Conservation (phyloP, 768 basidiomycete species). For the Amanita phalloides region DNA sequence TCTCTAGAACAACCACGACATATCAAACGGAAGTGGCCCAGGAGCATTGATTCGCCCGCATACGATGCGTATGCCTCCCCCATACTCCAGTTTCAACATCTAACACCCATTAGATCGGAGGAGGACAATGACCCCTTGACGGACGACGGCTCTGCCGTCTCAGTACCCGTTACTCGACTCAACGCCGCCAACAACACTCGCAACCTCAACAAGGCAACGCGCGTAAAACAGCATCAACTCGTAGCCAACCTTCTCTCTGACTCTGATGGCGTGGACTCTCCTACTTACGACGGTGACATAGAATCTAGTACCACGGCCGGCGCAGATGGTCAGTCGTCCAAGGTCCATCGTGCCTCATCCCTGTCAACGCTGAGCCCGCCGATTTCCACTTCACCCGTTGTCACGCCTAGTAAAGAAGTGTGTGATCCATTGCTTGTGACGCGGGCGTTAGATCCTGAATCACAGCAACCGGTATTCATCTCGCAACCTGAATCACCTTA, state of each 20-base stretch:
- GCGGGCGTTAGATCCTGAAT: conserved; percentile 4
- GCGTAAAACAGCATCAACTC: conserved; percentile 35
- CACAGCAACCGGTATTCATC: conserved; percentile 22
- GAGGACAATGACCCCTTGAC: conserved; percentile 85
- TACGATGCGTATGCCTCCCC: conserved; percentile 48
- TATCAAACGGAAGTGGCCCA: conserved; percentile 56
- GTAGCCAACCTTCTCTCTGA: conserved; percentile 49
- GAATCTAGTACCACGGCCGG: conserved; percentile 66
- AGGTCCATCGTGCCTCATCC: conserved; percentile 31
- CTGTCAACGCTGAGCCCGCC: conserved; percentile 44
- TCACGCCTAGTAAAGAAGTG: conserved; percentile 13
- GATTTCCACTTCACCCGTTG: conserved; percentile 16
- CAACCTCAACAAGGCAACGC: conserved; percentile 20
- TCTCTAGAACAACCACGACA: conserved; percentile 23
- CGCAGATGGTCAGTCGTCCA: conserved; percentile 26
- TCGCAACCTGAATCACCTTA: conserved; percentile 30
- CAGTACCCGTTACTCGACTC: conserved; percentile 24
- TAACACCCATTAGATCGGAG: conserved; percentile 46
- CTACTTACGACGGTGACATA: conserved; percentile 86
- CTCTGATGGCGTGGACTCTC: conserved; percentile 71
- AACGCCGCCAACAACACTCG: conserved; percentile 16
- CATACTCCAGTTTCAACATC: conserved; percentile 7
- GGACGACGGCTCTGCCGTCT: conserved; percentile 55
- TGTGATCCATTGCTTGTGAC: conserved; percentile 8
- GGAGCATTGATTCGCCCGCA: conserved; percentile 55